Conservation (phyloP, 345 rosid genomes). For the Pseudoturritis turrita region DNA sequence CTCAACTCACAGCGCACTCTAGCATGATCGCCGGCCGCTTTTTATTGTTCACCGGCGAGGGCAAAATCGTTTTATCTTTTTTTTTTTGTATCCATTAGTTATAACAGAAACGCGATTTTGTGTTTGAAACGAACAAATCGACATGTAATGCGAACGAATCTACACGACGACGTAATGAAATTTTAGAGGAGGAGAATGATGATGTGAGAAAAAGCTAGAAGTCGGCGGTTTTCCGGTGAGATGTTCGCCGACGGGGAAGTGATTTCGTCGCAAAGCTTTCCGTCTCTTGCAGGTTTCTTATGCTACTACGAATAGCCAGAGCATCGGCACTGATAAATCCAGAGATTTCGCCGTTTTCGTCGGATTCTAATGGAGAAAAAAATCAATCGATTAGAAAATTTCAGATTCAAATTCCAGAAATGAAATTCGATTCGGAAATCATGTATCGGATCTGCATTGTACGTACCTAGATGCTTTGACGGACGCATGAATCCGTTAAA, state of each 20-base stretch:
- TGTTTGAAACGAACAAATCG: conserved; percentile 21
- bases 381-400: not conserved
- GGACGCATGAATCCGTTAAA: conserved; percentile 57
- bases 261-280: conserved; percentile 34
- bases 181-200: not conserved
- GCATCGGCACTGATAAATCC: conserved; percentile 44
- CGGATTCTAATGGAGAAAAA: conserved; percentile 26
- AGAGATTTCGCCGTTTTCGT: conserved; percentile 30
- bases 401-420: not conserved
- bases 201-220: conserved; percentile 33
- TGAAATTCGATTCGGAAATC: not conserved
- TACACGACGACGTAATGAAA: too few relatives aligned
- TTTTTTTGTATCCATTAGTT: not conserved
- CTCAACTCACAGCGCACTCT: conserved; percentile 5
- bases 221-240: conserved; percentile 68
- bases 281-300: conserved; percentile 61
- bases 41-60: not conserved
- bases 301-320: conserved; percentile 51
- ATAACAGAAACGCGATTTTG: conserved; percentile 21
- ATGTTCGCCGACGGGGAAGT: conserved; percentile 35
- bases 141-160: conserved; percentile 33
- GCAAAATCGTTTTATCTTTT: not conserved
- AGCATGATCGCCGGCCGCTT: conserved; percentile 7
- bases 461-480: conserved; percentile 48
- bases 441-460: conserved; percentile 38